Percentiles rank a stretch among this genome's conserved stretches.
Conservation (phyloP, 2,329 filamentous ascomycete species). For the Fusarium paranaense region DNA sequence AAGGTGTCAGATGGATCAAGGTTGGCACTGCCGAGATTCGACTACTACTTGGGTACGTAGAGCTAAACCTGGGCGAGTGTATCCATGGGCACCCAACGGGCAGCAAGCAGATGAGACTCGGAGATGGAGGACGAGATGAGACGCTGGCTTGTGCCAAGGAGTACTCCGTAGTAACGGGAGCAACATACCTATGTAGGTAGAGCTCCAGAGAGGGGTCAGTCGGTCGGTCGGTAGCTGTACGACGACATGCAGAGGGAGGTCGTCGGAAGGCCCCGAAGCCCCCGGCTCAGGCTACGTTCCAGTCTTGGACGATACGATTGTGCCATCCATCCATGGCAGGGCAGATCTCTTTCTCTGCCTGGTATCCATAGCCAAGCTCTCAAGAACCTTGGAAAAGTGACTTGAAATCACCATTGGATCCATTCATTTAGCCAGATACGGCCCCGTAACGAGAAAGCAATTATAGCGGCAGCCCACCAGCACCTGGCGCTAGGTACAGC, state of each 20-base stretch:
- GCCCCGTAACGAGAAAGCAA: background rate
- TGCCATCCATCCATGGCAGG: slow-evolving; percentile 6
- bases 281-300: slow-evolving; percentile 27
- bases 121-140: slow-evolving; percentile 28
- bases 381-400: background rate
- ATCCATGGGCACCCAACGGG: slow-evolving; percentile 38
- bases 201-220: background rate
- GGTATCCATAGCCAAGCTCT: slow-evolving; percentile 20
- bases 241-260: slow-evolving; percentile 12
- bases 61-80: slow-evolving; percentile 8
- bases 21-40: slow-evolving; percentile 9
- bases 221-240: background rate
- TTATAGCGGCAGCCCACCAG: slow-evolving; percentile 29
- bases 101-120: slow-evolving; percentile 38
- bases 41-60: background rate
- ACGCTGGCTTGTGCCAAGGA: slow-evolving; percentile 32
- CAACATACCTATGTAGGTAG: background rate
- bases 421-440: background rate
- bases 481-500: slow-evolving; percentile 20
- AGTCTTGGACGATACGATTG: slow-evolving; percentile 11
- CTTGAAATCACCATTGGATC: background rate
- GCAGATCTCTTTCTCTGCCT: slow-evolving; percentile 2
- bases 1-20: slow-evolving; percentile 9
- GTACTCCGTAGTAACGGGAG: slow-evolving; percentile 23
- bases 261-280: slow-evolving; percentile 20